Evolutionary conservation across 345 rosid species (phyloP), one percentile per base, ranked within the genome.

Genomic region (Rhizophora mangle): DNA sequence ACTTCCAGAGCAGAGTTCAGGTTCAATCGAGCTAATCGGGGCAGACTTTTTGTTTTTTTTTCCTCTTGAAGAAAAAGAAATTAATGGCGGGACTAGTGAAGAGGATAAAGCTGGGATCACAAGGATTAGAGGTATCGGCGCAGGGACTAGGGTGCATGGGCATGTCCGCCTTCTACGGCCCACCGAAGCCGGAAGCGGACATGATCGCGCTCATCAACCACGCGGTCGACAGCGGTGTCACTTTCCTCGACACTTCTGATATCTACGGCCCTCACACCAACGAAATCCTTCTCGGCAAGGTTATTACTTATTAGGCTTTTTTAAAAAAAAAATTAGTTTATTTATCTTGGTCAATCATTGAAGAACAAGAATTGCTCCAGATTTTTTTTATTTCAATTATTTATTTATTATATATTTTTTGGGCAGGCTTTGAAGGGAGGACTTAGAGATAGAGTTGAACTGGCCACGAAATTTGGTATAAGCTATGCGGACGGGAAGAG

Each of bases 381-480:
- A n/a, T n/a, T n/a, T n/a, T n/a, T n/a, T n/a, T n/a, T n/a, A n/a
- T n/a, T n/a, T n/a, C n/a, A n/a, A n/a, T n/a, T n/a, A n/a, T n/a
- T n/a, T n/a, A n/a, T n/a, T n/a, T n/a, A n/a, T n/a, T n/a, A 24
- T 24, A 24, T 31, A 1, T 5, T 24, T 46, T 31, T 21, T 60
- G 29, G 62, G 20, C 69, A 85, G 83, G 90, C 96, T 60, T 64
- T 90, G 68, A 84, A 86, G 63, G 93, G 83, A 73, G 85, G 76
- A 27, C n/a, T 75, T 21, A 82, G 94, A 32, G 81, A 77, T 36
- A 85, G 64, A 57, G 89, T 83, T 61, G 85, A 86, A 49, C 34
- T 90, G 68, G 96, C 90, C 0, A 83, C 91, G n/a, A 87, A 89
- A 34, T 89, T 87, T 66, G 91, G 84, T 0, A 10, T 81, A 39